phyloP scores from a whole-genome alignment of 495 filamentous ascomycete genomes.

The Lophium mytilinum region DNA sequence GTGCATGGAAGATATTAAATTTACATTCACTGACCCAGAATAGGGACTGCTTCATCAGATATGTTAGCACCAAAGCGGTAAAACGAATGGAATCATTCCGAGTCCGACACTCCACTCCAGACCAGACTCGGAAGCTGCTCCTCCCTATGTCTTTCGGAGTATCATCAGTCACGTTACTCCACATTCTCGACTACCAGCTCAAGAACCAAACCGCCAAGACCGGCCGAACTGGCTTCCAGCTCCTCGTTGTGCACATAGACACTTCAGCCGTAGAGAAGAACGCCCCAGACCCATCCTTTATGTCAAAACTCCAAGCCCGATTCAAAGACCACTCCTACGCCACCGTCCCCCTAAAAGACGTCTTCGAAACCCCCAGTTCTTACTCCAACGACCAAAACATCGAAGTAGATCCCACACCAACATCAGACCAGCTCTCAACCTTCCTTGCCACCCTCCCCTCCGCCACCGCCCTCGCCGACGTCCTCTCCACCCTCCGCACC shows the following conservation, averaged over 20 bases:
- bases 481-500: conserved; percentile 60
- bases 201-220: conserved; percentile 48
- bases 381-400: no score
- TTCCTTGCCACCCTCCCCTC: conserved; percentile 56
- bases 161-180: conserved; percentile 69
- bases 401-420: neutral
- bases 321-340: conserved; percentile 57
- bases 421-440: conserved; percentile 34
- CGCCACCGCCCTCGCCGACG: conserved; percentile 64
- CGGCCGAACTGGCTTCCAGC: conserved; percentile 52
- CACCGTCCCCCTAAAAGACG: conserved; percentile 46
- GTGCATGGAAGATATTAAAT: neutral
- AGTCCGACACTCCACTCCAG: conserved; percentile 30
- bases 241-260: conserved; percentile 62
- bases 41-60: conserved; percentile 70
- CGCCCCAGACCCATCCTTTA: neutral
- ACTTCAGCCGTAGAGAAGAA: conserved; percentile 28
- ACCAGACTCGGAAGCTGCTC: conserved; percentile 49
- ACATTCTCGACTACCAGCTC: conserved; percentile 64
- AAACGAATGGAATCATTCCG: conserved; percentile 68
- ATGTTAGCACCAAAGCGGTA: conserved; percentile 64
- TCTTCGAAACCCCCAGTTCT: conserved; percentile 1
- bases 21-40: conserved; percentile 17
- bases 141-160: conserved; percentile 77
- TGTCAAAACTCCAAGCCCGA: conserved; percentile 30